Percentiles rank a stretch among this genome's conserved stretches.
phyloP scores from a whole-genome alignment of 2,329 filamentous ascomycete genomes.

The Cordyceps militaris region DNA sequence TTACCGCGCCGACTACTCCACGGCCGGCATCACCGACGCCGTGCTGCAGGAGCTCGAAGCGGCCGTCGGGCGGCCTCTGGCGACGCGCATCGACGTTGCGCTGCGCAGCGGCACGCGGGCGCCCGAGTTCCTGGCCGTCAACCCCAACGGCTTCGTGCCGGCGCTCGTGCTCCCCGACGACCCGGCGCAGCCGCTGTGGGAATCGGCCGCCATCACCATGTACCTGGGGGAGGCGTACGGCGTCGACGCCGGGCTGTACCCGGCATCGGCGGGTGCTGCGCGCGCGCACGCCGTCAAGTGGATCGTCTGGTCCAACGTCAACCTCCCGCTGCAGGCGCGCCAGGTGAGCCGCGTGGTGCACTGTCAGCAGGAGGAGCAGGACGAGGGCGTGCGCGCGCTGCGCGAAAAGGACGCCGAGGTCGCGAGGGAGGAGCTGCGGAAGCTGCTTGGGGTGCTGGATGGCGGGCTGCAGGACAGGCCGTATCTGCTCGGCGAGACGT shows the following conservation, averaged over 20 bases:
- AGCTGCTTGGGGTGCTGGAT: constrained; percentile 1
- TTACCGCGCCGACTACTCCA: constrained; percentile 11
- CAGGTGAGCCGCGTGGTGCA: not conserved
- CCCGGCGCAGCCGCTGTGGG: constrained; percentile 5
- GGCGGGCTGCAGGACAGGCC: not conserved
- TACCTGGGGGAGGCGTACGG: constrained; percentile 9
- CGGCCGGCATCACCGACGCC: constrained; percentile 10
- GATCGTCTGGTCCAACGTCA: constrained; percentile 11
- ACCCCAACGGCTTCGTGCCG: constrained; percentile 14
- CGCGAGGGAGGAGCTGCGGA: not conserved
- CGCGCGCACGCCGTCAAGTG: constrained; percentile 14
- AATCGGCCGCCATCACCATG: constrained; percentile 15
- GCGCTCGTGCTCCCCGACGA: constrained; percentile 8
- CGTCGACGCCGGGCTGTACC: constrained; percentile 2
- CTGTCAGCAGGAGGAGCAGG: not conserved
- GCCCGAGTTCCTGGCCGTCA: constrained; percentile 9
- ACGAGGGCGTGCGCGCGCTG: not conserved
- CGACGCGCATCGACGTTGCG: constrained; percentile 4
- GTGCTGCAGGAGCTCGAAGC: constrained; percentile 13
- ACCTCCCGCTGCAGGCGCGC: not conserved
- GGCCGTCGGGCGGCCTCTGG: constrained; percentile 1
- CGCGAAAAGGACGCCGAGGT: not conserved
- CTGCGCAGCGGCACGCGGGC: not conserved
- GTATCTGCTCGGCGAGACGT: constrained; percentile 1
- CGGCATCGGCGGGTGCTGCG: not conserved